A percentile compares a stretch with the other conserved stretches of the same genome.
Evolutionary conservation across 164 flowering plant genomes (phyloP).

Genomic region (Cinnamomum micranthum): DNA sequence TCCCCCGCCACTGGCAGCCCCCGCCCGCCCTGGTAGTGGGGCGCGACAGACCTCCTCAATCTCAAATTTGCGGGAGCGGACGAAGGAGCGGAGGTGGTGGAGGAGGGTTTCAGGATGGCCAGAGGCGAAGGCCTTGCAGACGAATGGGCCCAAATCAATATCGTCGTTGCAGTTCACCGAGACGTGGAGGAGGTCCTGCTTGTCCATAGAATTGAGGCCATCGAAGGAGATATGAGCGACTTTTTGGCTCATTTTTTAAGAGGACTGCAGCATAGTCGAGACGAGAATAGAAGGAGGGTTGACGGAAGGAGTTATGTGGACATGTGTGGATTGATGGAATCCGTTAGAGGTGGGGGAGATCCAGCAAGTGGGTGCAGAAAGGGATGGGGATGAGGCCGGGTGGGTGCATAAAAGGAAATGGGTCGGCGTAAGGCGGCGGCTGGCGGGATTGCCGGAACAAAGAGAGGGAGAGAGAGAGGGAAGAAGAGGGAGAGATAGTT

Average conservation of each 20-base stretch:
- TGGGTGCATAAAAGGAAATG: too few species aligned
- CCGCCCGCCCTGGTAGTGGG: conserved; percentile 44
- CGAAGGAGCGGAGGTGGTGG: conserved; percentile 68
- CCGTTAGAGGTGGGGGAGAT: conserved; percentile 15
- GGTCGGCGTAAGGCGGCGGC: too few species aligned
- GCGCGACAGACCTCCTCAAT: conserved; percentile 95
- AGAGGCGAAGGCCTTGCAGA: conserved; percentile 80
- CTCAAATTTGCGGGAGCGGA: conserved; percentile 75
- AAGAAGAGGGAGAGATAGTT: too few species aligned
- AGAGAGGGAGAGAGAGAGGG: too few species aligned
- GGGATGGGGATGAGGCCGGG: too few species aligned
- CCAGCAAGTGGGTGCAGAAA: neutral
- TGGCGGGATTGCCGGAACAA: too few species aligned
- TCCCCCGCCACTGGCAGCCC: too few species aligned
- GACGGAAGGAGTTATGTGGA: conserved; percentile 3
- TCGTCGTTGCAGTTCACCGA: conserved; percentile 90
- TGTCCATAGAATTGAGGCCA: conserved; percentile 63
- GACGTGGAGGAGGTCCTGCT: conserved; percentile 65
- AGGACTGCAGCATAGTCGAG: conserved; percentile 2
- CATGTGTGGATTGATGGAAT: conserved; percentile 3
- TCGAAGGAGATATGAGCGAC: conserved; percentile 38
- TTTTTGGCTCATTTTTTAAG: conserved; percentile 53
- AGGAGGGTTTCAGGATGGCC: conserved; percentile 82
- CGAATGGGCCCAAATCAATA: conserved; percentile 75
- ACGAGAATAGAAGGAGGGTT: neutral